phyloP scores from a whole-genome alignment of 495 filamentous ascomycete genomes.

The Tuber umbilicatum region DNA sequence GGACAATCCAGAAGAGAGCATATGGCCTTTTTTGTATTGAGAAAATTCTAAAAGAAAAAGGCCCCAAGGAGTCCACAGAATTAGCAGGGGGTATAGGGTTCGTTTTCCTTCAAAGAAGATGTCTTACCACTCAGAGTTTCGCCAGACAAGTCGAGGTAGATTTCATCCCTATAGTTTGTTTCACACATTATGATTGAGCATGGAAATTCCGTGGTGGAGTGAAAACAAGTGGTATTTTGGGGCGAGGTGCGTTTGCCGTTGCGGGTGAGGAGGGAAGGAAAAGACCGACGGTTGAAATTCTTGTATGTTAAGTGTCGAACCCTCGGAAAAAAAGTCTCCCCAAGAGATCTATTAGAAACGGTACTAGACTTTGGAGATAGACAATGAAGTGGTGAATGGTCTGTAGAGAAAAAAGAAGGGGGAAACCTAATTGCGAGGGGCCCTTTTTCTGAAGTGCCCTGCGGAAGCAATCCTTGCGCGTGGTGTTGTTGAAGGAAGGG shows the following conservation, averaged over 20 bases:
- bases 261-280: not conserved
- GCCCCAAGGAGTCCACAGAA: not conserved
- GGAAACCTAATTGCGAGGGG: not conserved
- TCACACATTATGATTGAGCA: not conserved
- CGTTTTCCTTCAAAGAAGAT: not conserved
- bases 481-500: not conserved
- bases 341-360: not conserved
- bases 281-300: not conserved
- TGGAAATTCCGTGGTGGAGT: not conserved
- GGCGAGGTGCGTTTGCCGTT: not conserved
- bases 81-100: not conserved
- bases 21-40: not conserved
- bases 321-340: not conserved
- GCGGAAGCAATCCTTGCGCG: not conserved
- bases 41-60: not conserved
- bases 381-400: not conserved
- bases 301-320: not conserved
- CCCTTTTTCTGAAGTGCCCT: not conserved
- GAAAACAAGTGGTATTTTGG: not conserved
- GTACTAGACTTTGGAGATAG: not conserved
- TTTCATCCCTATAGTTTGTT: not conserved
- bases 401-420: not conserved
- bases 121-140: not conserved
- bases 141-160: not conserved
- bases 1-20: not conserved